Base-by-base conservation (phyloP, 495 filamentous ascomycete species). In the Aspergillus homomorphus region DNA sequence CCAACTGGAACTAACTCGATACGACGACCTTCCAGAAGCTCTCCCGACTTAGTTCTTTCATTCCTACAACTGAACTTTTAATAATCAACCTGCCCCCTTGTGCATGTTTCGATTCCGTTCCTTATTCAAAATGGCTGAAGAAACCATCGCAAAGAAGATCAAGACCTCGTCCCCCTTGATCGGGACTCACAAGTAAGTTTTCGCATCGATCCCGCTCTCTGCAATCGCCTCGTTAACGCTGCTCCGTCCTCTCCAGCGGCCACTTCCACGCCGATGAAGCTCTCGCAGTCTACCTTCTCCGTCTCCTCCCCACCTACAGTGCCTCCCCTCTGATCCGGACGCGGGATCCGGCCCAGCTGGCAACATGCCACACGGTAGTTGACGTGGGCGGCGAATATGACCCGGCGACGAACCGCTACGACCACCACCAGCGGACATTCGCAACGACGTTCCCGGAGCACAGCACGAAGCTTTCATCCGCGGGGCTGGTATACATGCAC, bases 191-290 rank as follows among this genome's bases (percentile, higher is more conserved):
- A 96, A 88, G 84, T 84, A 71, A 44, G 10, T 38, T 23, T 22
- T 28, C 12, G 53, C 45, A 53, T 38, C 2, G 2, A 5, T 14
- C 12, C 8, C 8, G 2, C 33, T 12, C 33, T 10, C 12, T 38
- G 33, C 33, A 14, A 38, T 38, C 4, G 33, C 33, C 12, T 12
- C 33, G 33, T 38, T 38, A 14, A 38, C 10, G 18, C 19, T 46
- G 18, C 3, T 18, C 22, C 1, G 3, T 30, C 28, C 49, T 45
- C 24, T 59, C 15, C 58, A 87, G 84, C 76, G 94, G 94, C 55
- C 91, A 96, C 75, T 98, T 98, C 82, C 94, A 98, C 78, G 95
- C 94, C 73, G 94, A 98, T 71, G 94, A 98, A 77, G 94, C 94
- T 58, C 86, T 98, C n/a, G 94, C 94, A 53, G 92, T 98, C 58